These are phyloP conservation scores for Amanita brunnescens DNA, from an alignment of 768 basidiomycete species.

Conservation along the genomic window DNA sequence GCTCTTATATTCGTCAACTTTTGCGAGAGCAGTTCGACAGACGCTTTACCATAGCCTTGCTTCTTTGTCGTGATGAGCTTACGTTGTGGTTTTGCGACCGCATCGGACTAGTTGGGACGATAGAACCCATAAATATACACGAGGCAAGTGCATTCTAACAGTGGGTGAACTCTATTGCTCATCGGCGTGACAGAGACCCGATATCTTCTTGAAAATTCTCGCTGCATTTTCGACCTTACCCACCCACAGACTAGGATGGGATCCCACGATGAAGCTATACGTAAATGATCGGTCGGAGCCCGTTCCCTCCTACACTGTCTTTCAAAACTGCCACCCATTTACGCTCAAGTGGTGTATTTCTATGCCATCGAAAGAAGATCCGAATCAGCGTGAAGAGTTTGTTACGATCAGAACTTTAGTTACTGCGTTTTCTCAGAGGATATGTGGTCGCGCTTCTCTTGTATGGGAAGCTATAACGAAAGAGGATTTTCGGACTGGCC, in stretches of 20 bases:
- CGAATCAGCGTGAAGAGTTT: background rate
- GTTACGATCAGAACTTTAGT: background rate
- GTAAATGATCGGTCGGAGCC: background rate
- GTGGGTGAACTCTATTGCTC: too few species aligned
- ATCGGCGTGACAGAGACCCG: background rate
- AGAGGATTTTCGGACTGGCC: background rate
- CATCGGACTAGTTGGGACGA: conserved; percentile 8
- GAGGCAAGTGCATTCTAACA: background rate
- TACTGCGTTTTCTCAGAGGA: background rate
- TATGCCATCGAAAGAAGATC: background rate
- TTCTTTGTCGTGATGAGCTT: conserved; percentile 5
- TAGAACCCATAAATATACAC: conserved; percentile 8
- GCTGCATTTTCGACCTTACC: background rate
- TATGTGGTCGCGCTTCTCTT: background rate
- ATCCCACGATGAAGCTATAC: background rate
- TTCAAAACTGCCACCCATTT: background rate
- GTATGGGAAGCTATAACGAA: background rate
- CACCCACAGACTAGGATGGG: background rate
- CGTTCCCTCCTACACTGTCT: background rate
- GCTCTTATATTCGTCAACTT: conserved; percentile 9
- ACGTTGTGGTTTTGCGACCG: conserved; percentile 8
- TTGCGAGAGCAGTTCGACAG: conserved; percentile 10
- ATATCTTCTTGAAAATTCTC: background rate
- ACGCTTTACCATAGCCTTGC: conserved; percentile 6
- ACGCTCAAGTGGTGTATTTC: background rate